Base-by-base conservation (phyloP, 768 basidiomycete genomes). In the Calocybe indica region DNA sequence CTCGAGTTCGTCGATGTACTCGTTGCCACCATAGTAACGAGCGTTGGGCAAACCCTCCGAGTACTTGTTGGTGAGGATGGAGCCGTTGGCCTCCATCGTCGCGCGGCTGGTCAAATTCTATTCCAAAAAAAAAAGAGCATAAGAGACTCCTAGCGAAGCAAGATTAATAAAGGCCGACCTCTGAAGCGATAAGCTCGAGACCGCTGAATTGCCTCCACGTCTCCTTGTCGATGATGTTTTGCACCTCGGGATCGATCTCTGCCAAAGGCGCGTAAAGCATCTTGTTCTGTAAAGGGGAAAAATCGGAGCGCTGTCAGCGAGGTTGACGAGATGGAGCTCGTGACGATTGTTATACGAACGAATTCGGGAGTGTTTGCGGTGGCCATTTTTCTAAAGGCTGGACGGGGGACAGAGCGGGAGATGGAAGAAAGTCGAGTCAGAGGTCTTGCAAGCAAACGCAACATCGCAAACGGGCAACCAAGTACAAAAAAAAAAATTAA, bases 41-140 rank as follows among this genome's bases (percentile, higher is more conserved):
- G 93, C 94, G 47, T 81, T 83, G n/a, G 96, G 96, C 41, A 98
- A 90, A 75, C 96, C 96, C 71, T 98, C 96, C 14, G 96, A 98
- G 77, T 96, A 96, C 73, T 97, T 98, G 83, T 96, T 96, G 64
- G 95, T 97, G 63, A 98, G 68, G 65, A 99, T 94, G 47, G 95
- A 97, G 43, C 96, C 96, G 70, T 97, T 97, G 54, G 94, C 95
- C 70, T 98, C 90, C 87, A 98, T 94, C 45, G 90, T 85, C 22
- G 95, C 92, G 59, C 82, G 78, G 58, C 92, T 92, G 50, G 96
- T 98, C 78, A 99, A 72, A 75, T 98, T 98, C 95, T 95, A 53
- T 30, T 29, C 8, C 22, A 30, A 46, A 47, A 48, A 50, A 42
- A 34, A 51, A 4, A 8, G 31, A n/a, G 33, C 30, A 39, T 36